Conservation (phyloP, 2,329 filamentous ascomycete genomes). For the Aspergillus puulaauensis region DNA sequence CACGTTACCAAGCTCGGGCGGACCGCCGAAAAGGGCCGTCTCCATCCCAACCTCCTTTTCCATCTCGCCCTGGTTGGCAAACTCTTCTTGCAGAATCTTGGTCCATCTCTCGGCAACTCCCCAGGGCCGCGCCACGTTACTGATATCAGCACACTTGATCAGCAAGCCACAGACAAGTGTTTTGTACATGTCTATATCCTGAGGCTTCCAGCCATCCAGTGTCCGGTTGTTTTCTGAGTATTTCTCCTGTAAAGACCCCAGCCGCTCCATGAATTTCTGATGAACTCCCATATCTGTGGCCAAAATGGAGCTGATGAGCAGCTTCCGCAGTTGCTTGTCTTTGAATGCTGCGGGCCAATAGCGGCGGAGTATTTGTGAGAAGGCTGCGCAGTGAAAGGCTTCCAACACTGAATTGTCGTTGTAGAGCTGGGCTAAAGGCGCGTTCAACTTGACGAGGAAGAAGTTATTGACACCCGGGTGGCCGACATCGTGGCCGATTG, state of each 20-base stretch:
- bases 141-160: conserved; percentile 98
- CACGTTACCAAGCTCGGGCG: conserved; percentile 78
- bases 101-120: conserved; percentile 86
- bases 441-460: conserved; percentile 87
- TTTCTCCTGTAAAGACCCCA: conserved; percentile 78
- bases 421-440: conserved; percentile 90
- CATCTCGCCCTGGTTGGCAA: conserved; percentile 89
- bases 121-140: conserved; percentile 89
- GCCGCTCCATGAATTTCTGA: conserved; percentile 91
- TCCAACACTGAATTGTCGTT: conserved; percentile 96
- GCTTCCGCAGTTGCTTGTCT: conserved; percentile 74
- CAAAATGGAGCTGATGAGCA: conserved; percentile 97
- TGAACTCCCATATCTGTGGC: conserved; percentile 97
- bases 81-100: conserved; percentile 90
- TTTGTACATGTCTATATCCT: conserved; percentile 72
- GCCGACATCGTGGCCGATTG: conserved; percentile 97
- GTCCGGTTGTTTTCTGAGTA: conserved; percentile 63
- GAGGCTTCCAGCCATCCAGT: conserved; percentile 73
- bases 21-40: conserved; percentile 76
- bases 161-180: conserved; percentile 83
- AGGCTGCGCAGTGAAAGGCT: conserved; percentile 96
- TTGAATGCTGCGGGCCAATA: conserved; percentile 86
- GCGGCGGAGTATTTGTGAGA: conserved; percentile 88
- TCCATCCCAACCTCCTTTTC: conserved; percentile 83
- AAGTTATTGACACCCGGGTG: conserved; percentile 98